Conservation (phyloP, 2,329 filamentous ascomycete species). For the Exserohilum turcica region DNA sequence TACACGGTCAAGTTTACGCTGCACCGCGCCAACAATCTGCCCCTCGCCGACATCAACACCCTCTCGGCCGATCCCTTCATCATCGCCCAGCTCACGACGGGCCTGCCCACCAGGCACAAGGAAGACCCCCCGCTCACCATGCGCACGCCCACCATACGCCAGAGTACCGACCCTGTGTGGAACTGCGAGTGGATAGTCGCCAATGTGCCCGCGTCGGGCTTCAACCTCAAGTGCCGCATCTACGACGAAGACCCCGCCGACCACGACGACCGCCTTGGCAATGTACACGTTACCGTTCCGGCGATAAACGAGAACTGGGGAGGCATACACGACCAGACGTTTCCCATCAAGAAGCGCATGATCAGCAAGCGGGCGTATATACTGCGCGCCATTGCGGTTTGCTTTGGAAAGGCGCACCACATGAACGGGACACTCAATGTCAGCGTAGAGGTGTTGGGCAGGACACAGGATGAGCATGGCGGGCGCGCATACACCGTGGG, state of each 20-base stretch:
- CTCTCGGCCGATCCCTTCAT: constrained; percentile 85
- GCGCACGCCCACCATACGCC: constrained; percentile 76
- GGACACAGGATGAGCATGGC: constrained; percentile 67
- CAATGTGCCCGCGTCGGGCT: constrained; percentile 80
- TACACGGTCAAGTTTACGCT: constrained; percentile 88
- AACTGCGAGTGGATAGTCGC: constrained; percentile 85
- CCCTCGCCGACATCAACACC: constrained; percentile 77
- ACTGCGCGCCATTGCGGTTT: constrained; percentile 69
- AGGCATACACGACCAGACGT: constrained; percentile 68
- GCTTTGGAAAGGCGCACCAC: constrained; percentile 65
- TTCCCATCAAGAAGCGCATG: constrained; percentile 78
- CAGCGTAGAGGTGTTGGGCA: constrained; percentile 78
- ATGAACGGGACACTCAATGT: constrained; percentile 74
- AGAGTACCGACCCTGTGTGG: constrained; percentile 77
- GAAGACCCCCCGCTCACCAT: constrained; percentile 78
- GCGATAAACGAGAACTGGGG: constrained; percentile 68
- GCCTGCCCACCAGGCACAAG: constrained; percentile 77
- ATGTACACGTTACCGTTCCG: constrained; percentile 72
- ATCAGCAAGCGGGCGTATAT: constrained; percentile 87
- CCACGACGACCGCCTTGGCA: constrained; percentile 85
- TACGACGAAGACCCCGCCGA: constrained; percentile 91
- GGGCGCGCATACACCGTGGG: constrained; percentile 79
- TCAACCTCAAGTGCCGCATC: constrained; percentile 81
- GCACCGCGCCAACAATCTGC: constrained; percentile 78
- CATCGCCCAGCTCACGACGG: constrained; percentile 72